Percentiles rank a stretch among this genome's conserved stretches.
Evolutionary conservation across 306 rosid species (phyloP).

Genomic region (Hippophae gyantsensis): DNA sequence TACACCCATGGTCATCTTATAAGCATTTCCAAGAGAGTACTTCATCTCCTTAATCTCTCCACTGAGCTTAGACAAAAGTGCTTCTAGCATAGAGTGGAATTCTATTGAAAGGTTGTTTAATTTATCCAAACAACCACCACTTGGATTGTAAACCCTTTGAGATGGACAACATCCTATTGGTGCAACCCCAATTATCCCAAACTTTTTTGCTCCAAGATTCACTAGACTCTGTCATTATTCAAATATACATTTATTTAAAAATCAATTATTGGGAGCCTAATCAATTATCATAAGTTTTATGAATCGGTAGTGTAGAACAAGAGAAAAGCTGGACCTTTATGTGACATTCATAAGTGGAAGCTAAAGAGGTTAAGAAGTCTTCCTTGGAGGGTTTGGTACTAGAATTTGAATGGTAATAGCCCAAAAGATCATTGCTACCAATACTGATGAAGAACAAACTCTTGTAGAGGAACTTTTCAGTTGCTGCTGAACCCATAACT

Average conservation of each 20-base stretch:
- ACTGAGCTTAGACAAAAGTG: constrained; percentile 15
- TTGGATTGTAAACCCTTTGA: constrained; percentile 16
- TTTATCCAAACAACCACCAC: constrained; percentile 24
- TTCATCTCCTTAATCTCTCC: constrained; percentile 8
- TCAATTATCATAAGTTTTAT: not conserved
- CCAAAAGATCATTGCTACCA: constrained; percentile 23
- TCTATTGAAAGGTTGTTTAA: constrained; percentile 15
- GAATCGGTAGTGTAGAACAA: not conserved
- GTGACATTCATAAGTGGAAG: constrained; percentile 13
- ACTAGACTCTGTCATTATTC: constrained; percentile 15
- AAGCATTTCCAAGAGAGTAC: constrained; percentile 26
- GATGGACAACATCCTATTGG: constrained; percentile 27
- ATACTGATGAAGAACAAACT: constrained; percentile 23
- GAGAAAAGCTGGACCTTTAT: constrained; percentile 6
- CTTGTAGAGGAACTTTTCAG: constrained; percentile 6
- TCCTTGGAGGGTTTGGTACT: constrained; percentile 1
- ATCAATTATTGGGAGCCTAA: not conserved
- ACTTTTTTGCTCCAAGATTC: constrained; percentile 22
- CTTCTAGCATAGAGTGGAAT: constrained; percentile 11
- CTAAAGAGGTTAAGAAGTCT: constrained; percentile 11
- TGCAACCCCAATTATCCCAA: constrained; percentile 21
- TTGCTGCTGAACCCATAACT: constrained; percentile 4
- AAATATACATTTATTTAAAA: not conserved
- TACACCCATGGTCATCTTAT: constrained; percentile 15
- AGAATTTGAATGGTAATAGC: constrained; percentile 11